These are phyloP conservation scores for Gossypium longicalyx DNA, from an alignment of 345 rosid genomes.

Conservation along the genomic window DNA sequence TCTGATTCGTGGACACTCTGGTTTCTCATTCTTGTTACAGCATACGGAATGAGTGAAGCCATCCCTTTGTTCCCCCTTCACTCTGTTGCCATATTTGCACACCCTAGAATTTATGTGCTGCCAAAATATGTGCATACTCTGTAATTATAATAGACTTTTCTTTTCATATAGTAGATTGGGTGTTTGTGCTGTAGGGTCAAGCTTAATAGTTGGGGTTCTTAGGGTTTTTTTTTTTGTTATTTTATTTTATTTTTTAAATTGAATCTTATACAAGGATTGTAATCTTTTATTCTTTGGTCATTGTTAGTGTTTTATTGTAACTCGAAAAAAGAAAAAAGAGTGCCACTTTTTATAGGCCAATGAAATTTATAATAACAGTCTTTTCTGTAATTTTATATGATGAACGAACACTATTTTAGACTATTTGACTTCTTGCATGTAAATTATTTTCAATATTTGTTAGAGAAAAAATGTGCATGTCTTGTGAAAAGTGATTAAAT, in stretches of 20 bases:
- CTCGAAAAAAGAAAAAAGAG: not conserved
- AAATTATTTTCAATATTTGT: no score
- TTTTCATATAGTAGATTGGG: not conserved
- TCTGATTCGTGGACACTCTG: constrained; percentile 69
- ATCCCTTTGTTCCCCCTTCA: not conserved
- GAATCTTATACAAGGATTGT: not conserved
- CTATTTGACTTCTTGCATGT: not conserved
- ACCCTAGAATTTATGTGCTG: not conserved
- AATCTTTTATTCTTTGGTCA: constrained; percentile 13
- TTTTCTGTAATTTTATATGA: not conserved
- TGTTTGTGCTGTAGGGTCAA: not conserved
- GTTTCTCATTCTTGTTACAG: constrained; percentile 76
- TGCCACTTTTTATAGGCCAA: constrained; percentile 24
- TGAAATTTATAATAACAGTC: not conserved
- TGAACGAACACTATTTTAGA: not conserved
- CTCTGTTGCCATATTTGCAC: not conserved
- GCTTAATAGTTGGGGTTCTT: not conserved
- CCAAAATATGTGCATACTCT: constrained; percentile 5
- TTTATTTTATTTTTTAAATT: not conserved
- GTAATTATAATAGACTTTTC: not conserved
- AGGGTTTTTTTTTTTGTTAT: not conserved
- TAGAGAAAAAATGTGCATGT: no score
- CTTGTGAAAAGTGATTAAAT: no score
- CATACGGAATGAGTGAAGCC: constrained; percentile 50
- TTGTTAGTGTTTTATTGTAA: not conserved